phyloP scores from a whole-genome alignment of 225 moss, liverwort and hornwort genomes.

The Rhytidiadelphus loreus region DNA sequence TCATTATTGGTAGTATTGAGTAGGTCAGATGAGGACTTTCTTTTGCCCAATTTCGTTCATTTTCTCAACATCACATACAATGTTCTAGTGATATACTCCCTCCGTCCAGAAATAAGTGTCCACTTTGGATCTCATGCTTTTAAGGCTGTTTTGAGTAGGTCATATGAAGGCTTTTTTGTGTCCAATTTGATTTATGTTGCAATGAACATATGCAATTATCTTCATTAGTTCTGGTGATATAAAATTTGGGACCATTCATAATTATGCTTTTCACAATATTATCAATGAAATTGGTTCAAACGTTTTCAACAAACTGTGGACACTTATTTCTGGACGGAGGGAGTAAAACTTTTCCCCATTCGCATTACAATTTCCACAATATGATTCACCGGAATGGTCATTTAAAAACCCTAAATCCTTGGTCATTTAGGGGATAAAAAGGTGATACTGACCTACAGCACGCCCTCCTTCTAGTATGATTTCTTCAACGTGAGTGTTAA shows the following conservation, averaged over 20 bases:
- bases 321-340: not conserved
- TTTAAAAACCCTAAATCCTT: not conserved
- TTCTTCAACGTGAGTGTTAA: slow-evolving; percentile 59
- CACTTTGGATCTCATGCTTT: not conserved
- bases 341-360: not conserved
- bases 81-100: not conserved
- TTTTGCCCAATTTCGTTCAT: not conserved
- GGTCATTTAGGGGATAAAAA: not conserved
- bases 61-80: not conserved
- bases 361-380: not conserved
- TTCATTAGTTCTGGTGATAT: not conserved
- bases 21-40: not conserved
- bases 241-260: not conserved
- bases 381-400: not conserved
- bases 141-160: not conserved
- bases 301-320: not conserved
- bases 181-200: not conserved
- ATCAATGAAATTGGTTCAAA: not conserved
- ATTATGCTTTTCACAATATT: not conserved
- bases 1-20: not conserved
- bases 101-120: not conserved
- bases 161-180: not conserved
- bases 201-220: not conserved
- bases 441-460: slow-evolving; percentile 46
- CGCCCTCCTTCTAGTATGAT: slow-evolving; percentile 60